Base-by-base conservation (phyloP, 352 stramenopile species). In the Phytophthora palmivora region DNA sequence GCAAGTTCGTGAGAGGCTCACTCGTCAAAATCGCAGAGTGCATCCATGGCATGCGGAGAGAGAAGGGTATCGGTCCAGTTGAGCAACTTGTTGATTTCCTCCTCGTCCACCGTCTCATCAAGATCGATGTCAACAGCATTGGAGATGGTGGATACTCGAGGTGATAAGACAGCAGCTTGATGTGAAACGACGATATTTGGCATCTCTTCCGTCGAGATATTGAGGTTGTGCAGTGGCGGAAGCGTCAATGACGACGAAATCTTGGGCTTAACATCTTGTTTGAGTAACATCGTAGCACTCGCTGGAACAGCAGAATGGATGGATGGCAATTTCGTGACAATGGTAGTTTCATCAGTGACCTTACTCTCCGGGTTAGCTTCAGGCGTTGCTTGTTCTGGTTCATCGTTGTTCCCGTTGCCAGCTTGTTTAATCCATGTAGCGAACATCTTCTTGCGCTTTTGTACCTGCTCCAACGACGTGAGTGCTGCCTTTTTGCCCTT, bases 51-150 rank as follows among this genome's bases (percentile, higher is more conserved):
- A 47, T 69, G 63, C 11, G 78, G 75, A 6, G 77, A 82, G 3
- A 84, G 58, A 9, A 92, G n/a, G 4, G 69, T 89, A 58, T 94
- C 83, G 6, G 87, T 95, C 84, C 84, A 93, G 49, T 89, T 79
- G 6, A 95, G 72, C 18, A 95, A 69, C 19, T 86, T 76, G 48
- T 93, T 93, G 12, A 93, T 68, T 51, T 83, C 83, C 15, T 91
- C 82, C 73, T 93, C 82, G 36, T 92, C 79, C 9, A 95, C 51
- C 11, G 82, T 92, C 24, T 87, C 81, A 3, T 95, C 84, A 6
- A 87, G 43, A 22, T 87, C 66, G n/a, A 61, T 51, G 28, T 57
- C 44, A 37, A 26, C 36, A 10, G n/a, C 36, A 14, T 43, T 32
- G 15, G 16, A 54, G 14, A 15, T 6, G 10, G 28, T n/a, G 16